Percentiles rank a stretch among this genome's conserved stretches.
Evolutionary conservation across 768 basidiomycete genomes (phyloP).

Genomic region (Mycena filopes): DNA sequence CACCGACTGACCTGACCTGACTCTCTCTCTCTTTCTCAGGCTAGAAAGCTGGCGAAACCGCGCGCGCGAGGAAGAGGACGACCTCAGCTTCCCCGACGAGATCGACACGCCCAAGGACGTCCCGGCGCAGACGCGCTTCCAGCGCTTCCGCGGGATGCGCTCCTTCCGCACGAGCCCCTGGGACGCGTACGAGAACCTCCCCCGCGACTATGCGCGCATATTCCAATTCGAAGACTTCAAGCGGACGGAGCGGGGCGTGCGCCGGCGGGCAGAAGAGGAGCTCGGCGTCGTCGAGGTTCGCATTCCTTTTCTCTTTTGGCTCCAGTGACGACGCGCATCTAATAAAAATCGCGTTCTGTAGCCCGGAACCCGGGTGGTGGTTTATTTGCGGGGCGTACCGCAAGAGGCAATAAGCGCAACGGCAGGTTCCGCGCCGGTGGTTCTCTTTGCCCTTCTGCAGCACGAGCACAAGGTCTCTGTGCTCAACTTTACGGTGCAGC

Average conservation of each 20-base stretch:
- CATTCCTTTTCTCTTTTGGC: constrained; percentile 7
- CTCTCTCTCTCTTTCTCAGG: too few species aligned
- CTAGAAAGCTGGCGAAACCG: constrained; percentile 76
- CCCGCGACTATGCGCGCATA: constrained; percentile 92
- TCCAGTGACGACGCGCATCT: background rate
- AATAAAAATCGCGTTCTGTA: constrained; percentile 42
- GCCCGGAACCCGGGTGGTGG: constrained; percentile 85
- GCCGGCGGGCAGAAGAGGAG: constrained; percentile 73
- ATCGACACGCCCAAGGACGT: constrained; percentile 92
- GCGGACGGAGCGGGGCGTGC: constrained; percentile 80
- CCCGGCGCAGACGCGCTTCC: constrained; percentile 84
- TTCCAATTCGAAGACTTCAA: constrained; percentile 98
- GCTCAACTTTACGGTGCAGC: constrained; percentile 90
- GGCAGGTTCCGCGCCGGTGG: constrained; percentile 58
- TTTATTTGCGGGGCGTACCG: constrained; percentile 83
- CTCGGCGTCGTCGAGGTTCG: constrained; percentile 71
- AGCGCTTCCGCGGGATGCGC: constrained; percentile 89
- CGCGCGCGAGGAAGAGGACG: constrained; percentile 81
- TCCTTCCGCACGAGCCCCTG: constrained; percentile 96
- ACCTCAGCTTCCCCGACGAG: constrained; percentile 94
- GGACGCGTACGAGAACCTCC: constrained; percentile 97
- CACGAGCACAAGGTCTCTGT: constrained; percentile 98
- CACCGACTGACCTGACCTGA: constrained; percentile 21
- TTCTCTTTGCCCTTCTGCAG: constrained; percentile 85
- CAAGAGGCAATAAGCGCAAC: constrained; percentile 54